Conservation (phyloP, 2,329 filamentous ascomycete genomes). For the Chrysosporium keratinophilum region DNA sequence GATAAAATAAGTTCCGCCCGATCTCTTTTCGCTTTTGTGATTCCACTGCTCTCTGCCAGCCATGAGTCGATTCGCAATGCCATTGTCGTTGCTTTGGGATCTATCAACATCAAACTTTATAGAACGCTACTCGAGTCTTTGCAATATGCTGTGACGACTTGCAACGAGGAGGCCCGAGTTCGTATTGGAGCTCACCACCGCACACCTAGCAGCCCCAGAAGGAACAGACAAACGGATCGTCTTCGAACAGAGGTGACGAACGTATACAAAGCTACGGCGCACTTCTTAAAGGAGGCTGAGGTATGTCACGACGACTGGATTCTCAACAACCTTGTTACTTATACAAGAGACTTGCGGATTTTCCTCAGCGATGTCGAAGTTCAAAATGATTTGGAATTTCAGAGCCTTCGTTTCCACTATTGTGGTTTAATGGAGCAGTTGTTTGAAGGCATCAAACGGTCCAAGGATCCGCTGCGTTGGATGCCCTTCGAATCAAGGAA, state of each 20-base stretch:
- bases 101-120: constrained; percentile 91
- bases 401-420: constrained; percentile 82
- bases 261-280: constrained; percentile 86
- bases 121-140: constrained; percentile 81
- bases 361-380: constrained; percentile 93
- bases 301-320: constrained; percentile 85
- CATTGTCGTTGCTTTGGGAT: constrained; percentile 82
- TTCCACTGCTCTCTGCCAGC: constrained; percentile 71
- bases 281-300: constrained; percentile 69
- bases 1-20: constrained; percentile 79
- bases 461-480: constrained; percentile 78
- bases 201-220: constrained; percentile 67
- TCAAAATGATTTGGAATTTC: constrained; percentile 88
- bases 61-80: constrained; percentile 77
- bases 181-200: constrained; percentile 68
- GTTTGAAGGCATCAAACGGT: constrained; percentile 81
- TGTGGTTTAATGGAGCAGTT: constrained; percentile 88
- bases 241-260: constrained; percentile 90
- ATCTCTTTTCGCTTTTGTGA: constrained; percentile 81
- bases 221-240: constrained; percentile 74
- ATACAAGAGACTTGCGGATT: constrained; percentile 82
- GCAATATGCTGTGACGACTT: constrained; percentile 72
- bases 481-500: constrained; percentile 96
- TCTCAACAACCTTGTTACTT: constrained; percentile 74
- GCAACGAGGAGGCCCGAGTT: constrained; percentile 77